Evolutionary conservation across 1,284 basidiomycete genomes (phyloP).

Genomic region (Leccinum holopus): DNA sequence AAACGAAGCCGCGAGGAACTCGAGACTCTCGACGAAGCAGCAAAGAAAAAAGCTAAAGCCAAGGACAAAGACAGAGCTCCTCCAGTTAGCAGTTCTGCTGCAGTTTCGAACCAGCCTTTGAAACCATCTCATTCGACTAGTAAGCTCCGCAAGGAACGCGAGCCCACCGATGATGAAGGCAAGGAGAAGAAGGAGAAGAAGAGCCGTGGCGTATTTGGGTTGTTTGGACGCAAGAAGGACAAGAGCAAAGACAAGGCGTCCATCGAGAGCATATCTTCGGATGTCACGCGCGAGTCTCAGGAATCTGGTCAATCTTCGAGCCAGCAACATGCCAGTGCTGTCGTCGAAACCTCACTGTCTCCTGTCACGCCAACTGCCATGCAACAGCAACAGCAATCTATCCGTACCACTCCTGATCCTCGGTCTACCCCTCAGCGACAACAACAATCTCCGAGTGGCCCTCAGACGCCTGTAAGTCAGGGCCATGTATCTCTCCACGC

Average conservation of each 20-base stretch:
- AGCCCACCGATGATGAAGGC: constrained; percentile 50
- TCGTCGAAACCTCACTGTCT: constrained; percentile 34
- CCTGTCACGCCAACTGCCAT: constrained; percentile 51
- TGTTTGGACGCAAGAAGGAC: constrained; percentile 77
- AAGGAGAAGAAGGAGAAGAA: constrained; percentile 69
- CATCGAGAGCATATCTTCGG: constrained; percentile 46
- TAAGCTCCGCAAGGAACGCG: constrained; percentile 68
- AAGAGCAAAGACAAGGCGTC: constrained; percentile 68
- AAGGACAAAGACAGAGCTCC: constrained; percentile 32
- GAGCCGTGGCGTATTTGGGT: constrained; percentile 61
- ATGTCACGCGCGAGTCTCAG: constrained; percentile 40
- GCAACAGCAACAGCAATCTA: constrained; percentile 53
- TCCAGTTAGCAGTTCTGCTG: constrained; percentile 41
- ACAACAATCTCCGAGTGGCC: constrained; percentile 34
- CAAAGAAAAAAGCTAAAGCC: constrained; percentile 51
- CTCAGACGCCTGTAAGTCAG: constrained; percentile 38
- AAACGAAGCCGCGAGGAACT: constrained; percentile 62
- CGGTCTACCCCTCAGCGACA: constrained; percentile 28
- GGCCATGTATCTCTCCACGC: constrained; percentile 43
- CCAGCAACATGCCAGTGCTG: constrained; percentile 34
- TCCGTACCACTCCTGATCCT: constrained; percentile 29
- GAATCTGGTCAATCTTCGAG: constrained; percentile 44
- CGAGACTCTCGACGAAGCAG: constrained; percentile 55
- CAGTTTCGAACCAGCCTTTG: constrained; percentile 27
- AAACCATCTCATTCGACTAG: constrained; percentile 35